Evolutionary conservation across 352 stramenopile genomes (phyloP).

Genomic region (Globisporangium polare): DNA sequence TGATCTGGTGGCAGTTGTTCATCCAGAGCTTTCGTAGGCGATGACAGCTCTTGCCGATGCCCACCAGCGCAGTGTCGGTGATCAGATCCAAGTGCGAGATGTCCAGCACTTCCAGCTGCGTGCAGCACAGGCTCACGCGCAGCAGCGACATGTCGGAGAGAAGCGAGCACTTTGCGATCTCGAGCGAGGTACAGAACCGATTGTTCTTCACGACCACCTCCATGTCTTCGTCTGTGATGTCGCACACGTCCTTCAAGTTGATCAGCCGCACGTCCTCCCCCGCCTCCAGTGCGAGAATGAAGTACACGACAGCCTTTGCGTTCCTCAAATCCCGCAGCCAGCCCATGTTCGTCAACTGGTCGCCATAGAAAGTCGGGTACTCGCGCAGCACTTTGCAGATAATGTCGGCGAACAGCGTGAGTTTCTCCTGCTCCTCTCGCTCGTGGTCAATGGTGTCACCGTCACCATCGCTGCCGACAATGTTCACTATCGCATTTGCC

Average conservation of each 20-base stretch:
- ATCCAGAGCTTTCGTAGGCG: slow-evolving; percentile 52
- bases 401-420: slow-evolving; percentile 61
- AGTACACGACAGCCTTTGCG: slow-evolving; percentile 52
- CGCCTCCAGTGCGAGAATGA: slow-evolving; percentile 51
- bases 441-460: slow-evolving; percentile 42
- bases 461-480: slow-evolving; percentile 29
- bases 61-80: slow-evolving; percentile 48
- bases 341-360: slow-evolving; percentile 59
- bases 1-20: slow-evolving; percentile 62
- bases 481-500: slow-evolving; percentile 51
- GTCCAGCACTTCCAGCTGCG: slow-evolving; percentile 74
- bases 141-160: slow-evolving; percentile 44
- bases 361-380: slow-evolving; percentile 63
- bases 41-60: slow-evolving; percentile 47
- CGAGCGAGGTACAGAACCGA: slow-evolving; percentile 40
- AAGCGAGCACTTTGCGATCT: slow-evolving; percentile 31
- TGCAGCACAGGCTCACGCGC: slow-evolving; percentile 38
- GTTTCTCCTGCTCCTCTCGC: slow-evolving; percentile 28
- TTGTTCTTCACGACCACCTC: slow-evolving; percentile 56
- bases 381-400: slow-evolving; percentile 55
- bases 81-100: slow-evolving; percentile 63
- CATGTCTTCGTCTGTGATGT: slow-evolving; percentile 55
- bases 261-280: slow-evolving; percentile 51
- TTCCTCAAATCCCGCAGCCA: slow-evolving; percentile 57
- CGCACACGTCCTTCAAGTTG: slow-evolving; percentile 44